Conservation (phyloP, 2,329 filamentous ascomycete species). For the Arthroderma sp. region DNA sequence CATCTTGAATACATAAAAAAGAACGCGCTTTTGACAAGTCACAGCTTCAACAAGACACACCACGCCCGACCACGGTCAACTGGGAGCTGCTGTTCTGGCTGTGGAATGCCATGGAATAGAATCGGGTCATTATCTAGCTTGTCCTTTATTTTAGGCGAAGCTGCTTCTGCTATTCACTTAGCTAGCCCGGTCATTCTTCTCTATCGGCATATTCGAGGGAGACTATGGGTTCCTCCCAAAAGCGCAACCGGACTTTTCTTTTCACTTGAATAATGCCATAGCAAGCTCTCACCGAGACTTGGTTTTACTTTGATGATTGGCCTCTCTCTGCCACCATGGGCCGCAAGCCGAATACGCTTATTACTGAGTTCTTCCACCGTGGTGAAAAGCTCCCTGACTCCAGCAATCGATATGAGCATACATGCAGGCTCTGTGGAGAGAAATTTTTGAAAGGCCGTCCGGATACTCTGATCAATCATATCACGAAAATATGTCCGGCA, state of each 20-base stretch:
- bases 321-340: slow-evolving; percentile 46
- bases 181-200: background rate
- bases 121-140: background rate
- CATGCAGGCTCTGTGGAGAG: slow-evolving; percentile 77
- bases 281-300: background rate
- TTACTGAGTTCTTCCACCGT: slow-evolving; percentile 77
- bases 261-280: background rate
- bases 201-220: background rate
- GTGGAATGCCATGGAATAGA: background rate
- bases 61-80: background rate
- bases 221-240: slow-evolving; percentile 1
- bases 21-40: background rate
- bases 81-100: background rate
- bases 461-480: slow-evolving; percentile 67
- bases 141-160: background rate
- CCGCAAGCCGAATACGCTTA: slow-evolving; percentile 69
- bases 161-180: background rate
- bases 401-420: slow-evolving; percentile 84
- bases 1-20: slow-evolving; percentile 41
- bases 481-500: slow-evolving; percentile 76
- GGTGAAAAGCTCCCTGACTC: slow-evolving; percentile 77
- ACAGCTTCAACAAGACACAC: background rate
- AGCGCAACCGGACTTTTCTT: background rate
- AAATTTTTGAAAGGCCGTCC: slow-evolving; percentile 82
- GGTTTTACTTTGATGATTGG: background rate